Conservation (phyloP, 1,139 yeast genomes). For the Sugiyamaella pinicola region DNA sequence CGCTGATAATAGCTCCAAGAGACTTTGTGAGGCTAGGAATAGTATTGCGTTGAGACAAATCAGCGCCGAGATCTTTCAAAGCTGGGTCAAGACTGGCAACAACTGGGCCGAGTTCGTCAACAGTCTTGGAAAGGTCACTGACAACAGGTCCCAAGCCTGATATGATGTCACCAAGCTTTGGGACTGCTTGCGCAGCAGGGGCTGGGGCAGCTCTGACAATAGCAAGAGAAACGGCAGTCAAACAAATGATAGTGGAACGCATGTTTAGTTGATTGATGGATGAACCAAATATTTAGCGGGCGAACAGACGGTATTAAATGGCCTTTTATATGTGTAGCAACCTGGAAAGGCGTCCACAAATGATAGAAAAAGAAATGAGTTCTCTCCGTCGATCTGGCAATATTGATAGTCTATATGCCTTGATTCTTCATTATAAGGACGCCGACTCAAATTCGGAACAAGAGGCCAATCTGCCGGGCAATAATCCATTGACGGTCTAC, state of each 20-base stretch:
- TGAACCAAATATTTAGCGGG: neutral
- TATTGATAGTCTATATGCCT: too few relatives aligned
- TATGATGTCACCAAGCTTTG: neutral
- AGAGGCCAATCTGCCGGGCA: too few relatives aligned
- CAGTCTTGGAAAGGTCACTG: neutral
- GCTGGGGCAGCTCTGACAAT: slow-evolving; percentile 1
- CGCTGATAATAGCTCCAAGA: slow-evolving; percentile 1
- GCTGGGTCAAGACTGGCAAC: slow-evolving; percentile 7
- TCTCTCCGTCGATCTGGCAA: too few relatives aligned
- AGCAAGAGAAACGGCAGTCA: slow-evolving; percentile 1
- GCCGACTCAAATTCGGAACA: too few relatives aligned
- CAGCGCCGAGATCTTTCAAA: neutral
- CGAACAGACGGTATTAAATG: neutral
- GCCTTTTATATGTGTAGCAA: neutral
- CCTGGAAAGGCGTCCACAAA: too few relatives aligned
- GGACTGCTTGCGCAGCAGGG: neutral
- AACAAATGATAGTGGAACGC: neutral
- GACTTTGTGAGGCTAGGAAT: neutral
- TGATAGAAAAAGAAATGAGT: too few relatives aligned
- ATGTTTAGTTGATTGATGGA: neutral
- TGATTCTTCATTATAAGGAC: too few relatives aligned
- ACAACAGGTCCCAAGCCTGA: slow-evolving; percentile 6
- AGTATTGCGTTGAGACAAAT: neutral
- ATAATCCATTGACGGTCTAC: too few relatives aligned
- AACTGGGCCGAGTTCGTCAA: neutral